Evolutionary conservation across 2,329 filamentous ascomycete genomes (phyloP).

Genomic region (Penicillium expansum): DNA sequence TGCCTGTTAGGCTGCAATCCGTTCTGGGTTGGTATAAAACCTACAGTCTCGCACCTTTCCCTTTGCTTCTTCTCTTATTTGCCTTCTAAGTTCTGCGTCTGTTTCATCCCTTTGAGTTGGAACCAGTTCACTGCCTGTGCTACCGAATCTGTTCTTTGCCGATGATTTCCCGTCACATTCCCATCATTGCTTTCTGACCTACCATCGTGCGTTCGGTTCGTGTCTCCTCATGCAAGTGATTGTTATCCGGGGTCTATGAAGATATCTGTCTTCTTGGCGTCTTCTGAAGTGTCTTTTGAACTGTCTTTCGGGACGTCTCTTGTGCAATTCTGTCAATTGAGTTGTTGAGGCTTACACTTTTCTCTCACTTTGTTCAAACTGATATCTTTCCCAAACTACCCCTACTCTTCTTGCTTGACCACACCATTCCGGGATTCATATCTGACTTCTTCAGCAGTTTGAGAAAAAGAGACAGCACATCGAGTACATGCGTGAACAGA

Average conservation of each 20-base stretch:
- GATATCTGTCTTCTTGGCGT: not conserved
- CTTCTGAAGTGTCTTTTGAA: not conserved
- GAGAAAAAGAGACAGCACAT: constrained; percentile 93
- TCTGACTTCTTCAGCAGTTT: constrained; percentile 61
- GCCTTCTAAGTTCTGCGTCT: not conserved
- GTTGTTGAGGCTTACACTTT: not conserved
- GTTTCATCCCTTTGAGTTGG: not conserved
- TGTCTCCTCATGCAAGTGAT: not conserved
- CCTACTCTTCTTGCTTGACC: not conserved
- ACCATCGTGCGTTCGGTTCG: not conserved
- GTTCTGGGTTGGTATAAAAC: not conserved
- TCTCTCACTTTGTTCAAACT: not conserved
- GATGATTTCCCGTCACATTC: not conserved
- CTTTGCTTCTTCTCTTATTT: not conserved
- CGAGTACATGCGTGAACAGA: constrained; percentile 85
- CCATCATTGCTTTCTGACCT: not conserved
- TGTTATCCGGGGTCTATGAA: not conserved
- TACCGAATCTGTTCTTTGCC: not conserved
- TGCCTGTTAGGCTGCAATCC: not conserved
- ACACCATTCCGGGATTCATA: not conserved
- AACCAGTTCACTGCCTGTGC: not conserved
- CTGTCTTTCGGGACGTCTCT: not conserved
- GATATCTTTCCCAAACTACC: not conserved
- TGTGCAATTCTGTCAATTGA: not conserved
- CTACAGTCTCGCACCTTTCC: not conserved